phyloP scores from a whole-genome alignment of 2,329 filamentous ascomycete species.

The Fusarium solani-melongenae region DNA sequence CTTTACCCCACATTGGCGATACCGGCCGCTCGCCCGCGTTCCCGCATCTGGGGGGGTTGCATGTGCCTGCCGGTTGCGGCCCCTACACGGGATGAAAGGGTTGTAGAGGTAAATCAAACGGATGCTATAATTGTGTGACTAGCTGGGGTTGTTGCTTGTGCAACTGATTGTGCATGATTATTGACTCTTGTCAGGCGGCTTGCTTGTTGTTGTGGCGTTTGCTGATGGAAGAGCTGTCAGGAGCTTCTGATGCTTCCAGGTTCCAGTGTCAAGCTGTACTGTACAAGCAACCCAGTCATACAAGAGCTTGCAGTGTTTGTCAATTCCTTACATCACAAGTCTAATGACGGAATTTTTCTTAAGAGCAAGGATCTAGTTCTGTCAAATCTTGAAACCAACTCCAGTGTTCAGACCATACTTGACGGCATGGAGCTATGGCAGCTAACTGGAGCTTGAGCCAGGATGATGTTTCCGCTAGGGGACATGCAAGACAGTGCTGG shows the following conservation, averaged over 20 bases:
- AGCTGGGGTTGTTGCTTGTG: background rate
- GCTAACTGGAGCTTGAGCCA: conserved; percentile 8
- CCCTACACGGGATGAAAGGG: background rate
- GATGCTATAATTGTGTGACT: background rate
- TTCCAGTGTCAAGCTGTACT: background rate
- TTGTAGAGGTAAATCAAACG: background rate
- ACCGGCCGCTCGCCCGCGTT: conserved; percentile 31
- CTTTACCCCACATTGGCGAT: conserved; percentile 45
- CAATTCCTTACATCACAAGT: background rate
- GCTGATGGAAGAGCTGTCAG: background rate
- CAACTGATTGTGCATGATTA: background rate
- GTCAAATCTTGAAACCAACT: background rate
- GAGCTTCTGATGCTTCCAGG: background rate
- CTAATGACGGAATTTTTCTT: background rate
- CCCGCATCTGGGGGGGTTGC: conserved; percentile 34
- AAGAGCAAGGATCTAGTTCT: background rate
- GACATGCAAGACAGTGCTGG: background rate
- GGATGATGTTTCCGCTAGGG: background rate
- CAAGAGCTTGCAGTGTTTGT: background rate
- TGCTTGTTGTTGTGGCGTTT: conserved; percentile 11
- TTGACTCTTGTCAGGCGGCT: background rate
- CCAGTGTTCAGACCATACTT: background rate
- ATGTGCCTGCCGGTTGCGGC: conserved; percentile 11
- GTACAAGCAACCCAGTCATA: background rate
- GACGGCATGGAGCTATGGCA: conserved; percentile 9